Base-by-base conservation (phyloP, 306 rosid species). In the Trifolium subterraneum region DNA sequence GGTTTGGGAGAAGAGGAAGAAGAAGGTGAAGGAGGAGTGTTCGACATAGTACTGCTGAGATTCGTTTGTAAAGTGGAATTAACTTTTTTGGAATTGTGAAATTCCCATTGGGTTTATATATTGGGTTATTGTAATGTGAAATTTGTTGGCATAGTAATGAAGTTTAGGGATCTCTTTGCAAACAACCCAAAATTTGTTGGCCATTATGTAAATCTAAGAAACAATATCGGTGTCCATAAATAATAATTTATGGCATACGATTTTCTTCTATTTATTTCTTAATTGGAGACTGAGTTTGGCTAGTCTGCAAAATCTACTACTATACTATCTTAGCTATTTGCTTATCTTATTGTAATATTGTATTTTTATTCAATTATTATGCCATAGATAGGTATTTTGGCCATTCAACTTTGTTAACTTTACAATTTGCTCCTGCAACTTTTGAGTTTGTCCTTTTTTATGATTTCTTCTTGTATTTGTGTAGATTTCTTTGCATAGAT, bases 351-450 rank as follows among this genome's bases (percentile, higher is more conserved):
- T 23, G 27, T 52, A 9, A 9, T 11, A 36, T 8, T 71, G 18
- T 8, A 58, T 15, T 22, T 59, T 31, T 27, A 16, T 47, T 31
- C 70, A 73, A 18, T 31, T 47, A 29, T 59, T 58, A 39, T n/a
- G 56, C 67, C 36, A 35, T 7, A 4, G 33, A 29, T 7, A 22
- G 64, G 19, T 20, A 14, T 16, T 13, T 8, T 16, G 31, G 36
- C 15, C 50, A 70, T 52, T 70, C 63, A 70, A 51, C 11, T 70
- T 70, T 70, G 4, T 35, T 54, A 52, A 48, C 20, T 19, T 12
- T 55, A 7, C 58, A 61, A n/a, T 29, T 70, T 58, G 12, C 56
- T 14, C 55, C 10, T 27, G 3, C 3, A 27, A 27, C 29, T 27
- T 55, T 56, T 56, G 64, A 7, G 14, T 12, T 10, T 20, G 60